Conservation (phyloP, 768 basidiomycete genomes). For the Gloeopeniophorella convolvens region DNA sequence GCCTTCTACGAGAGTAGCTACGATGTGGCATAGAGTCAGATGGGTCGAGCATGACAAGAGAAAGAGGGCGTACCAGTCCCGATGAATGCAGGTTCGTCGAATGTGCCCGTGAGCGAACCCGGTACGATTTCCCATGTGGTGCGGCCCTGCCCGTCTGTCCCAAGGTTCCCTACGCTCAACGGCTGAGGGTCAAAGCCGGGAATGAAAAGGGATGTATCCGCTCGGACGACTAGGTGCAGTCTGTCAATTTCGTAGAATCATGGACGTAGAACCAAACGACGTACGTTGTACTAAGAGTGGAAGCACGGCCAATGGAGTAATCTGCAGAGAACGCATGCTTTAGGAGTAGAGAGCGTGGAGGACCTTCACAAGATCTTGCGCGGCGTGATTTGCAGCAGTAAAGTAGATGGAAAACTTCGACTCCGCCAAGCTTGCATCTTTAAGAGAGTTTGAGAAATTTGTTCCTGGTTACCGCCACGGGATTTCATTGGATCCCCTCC, state of each 20-base stretch:
- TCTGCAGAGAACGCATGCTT: conserved; percentile 6
- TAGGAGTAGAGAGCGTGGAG: conserved; percentile 2
- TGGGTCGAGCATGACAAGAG: neutral
- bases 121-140: conserved; percentile 11
- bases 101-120: neutral
- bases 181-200: conserved; percentile 12
- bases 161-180: conserved; percentile 2
- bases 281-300: neutral
- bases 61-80: neutral
- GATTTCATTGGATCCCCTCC: too few species aligned
- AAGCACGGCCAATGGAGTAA: neutral
- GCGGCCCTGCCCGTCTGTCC: conserved; percentile 3
- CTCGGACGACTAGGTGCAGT: neutral
- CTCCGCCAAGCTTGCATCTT: too few species aligned
- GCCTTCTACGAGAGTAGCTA: conserved; percentile 10
- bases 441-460: too few species aligned
- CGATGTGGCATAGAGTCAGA: neutral
- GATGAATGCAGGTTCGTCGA: neutral
- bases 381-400: neutral
- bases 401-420: neutral
- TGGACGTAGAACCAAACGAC: neutral
- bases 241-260: neutral
- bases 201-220: conserved; percentile 5
- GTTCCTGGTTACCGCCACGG: too few species aligned
- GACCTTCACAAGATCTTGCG: neutral